Evolutionary conservation across 306 rosid species (phyloP).

Genomic region (Phaseolus lunatus): DNA sequence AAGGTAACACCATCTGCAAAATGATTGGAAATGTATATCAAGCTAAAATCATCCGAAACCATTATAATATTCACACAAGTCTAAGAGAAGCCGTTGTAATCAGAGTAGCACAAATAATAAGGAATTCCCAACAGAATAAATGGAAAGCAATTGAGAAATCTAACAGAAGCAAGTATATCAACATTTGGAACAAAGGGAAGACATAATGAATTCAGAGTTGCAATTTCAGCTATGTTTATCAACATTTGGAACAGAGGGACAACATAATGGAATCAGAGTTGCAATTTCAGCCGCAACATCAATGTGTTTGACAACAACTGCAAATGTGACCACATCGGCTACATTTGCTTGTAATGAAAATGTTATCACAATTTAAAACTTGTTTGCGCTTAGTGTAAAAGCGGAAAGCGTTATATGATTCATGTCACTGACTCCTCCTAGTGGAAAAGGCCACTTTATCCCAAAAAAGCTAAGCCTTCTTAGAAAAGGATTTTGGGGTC

Average conservation of each 20-base stretch:
- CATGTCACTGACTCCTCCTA: background rate
- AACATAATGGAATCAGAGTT: background rate
- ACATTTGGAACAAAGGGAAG: conserved; percentile 12
- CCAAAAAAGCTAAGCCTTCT: background rate
- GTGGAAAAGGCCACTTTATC: background rate
- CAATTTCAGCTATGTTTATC: background rate
- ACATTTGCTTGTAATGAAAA: too few species aligned
- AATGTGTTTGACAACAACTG: background rate
- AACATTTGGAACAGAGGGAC: conserved; percentile 4
- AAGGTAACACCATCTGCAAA: conserved; percentile 85
- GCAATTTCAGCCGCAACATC: background rate
- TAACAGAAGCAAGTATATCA: background rate
- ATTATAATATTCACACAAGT: background rate
- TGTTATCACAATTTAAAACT: background rate
- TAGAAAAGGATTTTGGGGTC: background rate
- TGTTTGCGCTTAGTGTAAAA: too few species aligned
- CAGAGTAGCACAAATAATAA: background rate
- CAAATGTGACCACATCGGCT: background rate
- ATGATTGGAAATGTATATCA: conserved; percentile 44
- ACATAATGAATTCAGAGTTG: background rate
- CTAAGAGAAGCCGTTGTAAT: conserved; percentile 18
- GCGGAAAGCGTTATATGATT: background rate
- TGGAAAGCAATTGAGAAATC: conserved; percentile 6
- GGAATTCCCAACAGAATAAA: conserved; percentile 9
- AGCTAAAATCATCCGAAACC: conserved; percentile 40